A percentile compares a stretch with the other conserved stretches of the same genome.
Conservation (phyloP, 2,329 filamentous ascomycete genomes). For the Colletotrichum sp. region DNA sequence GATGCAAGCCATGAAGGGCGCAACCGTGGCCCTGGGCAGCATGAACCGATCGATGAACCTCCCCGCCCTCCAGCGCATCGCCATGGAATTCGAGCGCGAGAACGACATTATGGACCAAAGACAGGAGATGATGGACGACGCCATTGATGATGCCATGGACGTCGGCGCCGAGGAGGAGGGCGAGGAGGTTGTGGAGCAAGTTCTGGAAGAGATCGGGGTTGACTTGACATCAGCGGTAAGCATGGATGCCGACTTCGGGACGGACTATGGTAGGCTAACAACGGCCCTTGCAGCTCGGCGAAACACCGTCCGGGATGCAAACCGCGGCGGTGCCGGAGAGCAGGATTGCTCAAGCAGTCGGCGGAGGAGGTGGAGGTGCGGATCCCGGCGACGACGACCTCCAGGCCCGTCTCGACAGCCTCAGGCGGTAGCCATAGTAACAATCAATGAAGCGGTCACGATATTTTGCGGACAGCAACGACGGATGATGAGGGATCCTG, state of each 20-base stretch:
- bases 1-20: slow-evolving; percentile 99
- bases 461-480: neutral
- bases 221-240: slow-evolving; percentile 89
- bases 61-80: slow-evolving; percentile 91
- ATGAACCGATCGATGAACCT: slow-evolving; percentile 99
- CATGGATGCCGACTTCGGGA: neutral
- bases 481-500: neutral
- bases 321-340: slow-evolving; percentile 74
- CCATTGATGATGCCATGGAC: slow-evolving; percentile 95
- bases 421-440: slow-evolving; percentile 58
- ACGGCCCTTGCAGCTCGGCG: slow-evolving; percentile 71
- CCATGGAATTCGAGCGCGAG: slow-evolving; percentile 98
- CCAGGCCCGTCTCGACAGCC: slow-evolving; percentile 89
- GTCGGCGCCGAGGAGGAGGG: slow-evolving; percentile 90
- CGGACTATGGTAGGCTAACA: slow-evolving; percentile 25
- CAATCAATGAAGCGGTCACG: neutral
- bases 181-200: slow-evolving; percentile 95
- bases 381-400: slow-evolving; percentile 87
- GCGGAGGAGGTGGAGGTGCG: slow-evolving; percentile 62
- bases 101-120: slow-evolving; percentile 99
- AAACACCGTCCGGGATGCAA: slow-evolving; percentile 86
- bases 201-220: slow-evolving; percentile 95
- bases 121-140: slow-evolving; percentile 99
- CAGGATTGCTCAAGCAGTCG: slow-evolving; percentile 85
- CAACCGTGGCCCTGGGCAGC: slow-evolving; percentile 87